Percentiles rank a stretch among this genome's conserved stretches.
phyloP scores from a whole-genome alignment of 495 filamentous ascomycete genomes.

The Choiromyces venosus region DNA sequence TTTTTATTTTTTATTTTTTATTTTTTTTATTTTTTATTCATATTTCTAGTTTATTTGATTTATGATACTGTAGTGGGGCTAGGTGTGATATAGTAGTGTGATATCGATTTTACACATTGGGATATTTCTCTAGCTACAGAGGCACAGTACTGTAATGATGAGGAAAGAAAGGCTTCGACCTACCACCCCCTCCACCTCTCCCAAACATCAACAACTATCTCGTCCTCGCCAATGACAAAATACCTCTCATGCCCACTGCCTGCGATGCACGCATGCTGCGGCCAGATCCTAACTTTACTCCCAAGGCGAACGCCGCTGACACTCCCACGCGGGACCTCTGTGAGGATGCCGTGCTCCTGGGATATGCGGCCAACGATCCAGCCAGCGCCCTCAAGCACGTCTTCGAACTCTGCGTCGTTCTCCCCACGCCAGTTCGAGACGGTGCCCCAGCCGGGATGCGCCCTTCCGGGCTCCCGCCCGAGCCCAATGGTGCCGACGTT shows the following conservation, averaged over 20 bases:
- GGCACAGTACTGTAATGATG: too few relatives aligned
- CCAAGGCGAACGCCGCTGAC: slow-evolving; percentile 55
- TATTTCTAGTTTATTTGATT: neutral
- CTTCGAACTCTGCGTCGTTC: slow-evolving; percentile 18
- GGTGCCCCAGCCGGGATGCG: slow-evolving; percentile 69
- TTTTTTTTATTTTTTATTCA: too few relatives aligned
- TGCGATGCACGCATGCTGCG: slow-evolving; percentile 80
- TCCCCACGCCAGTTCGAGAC: slow-evolving; percentile 55
- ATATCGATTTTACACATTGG: too few relatives aligned
- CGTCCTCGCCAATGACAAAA: slow-evolving; percentile 65
- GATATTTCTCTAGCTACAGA: too few relatives aligned
- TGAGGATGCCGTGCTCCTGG: slow-evolving; percentile 64
- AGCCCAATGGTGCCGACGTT: slow-evolving; percentile 66
- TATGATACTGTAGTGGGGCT: neutral
- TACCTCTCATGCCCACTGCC: slow-evolving; percentile 69
- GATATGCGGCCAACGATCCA: slow-evolving; percentile 59
- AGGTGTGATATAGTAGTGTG: neutral
- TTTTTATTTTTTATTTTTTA: too few relatives aligned
- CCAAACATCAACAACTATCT: slow-evolving; percentile 64
- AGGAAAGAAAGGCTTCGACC: neutral
- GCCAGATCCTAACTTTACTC: slow-evolving; percentile 64
- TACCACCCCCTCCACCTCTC: slow-evolving; percentile 57
- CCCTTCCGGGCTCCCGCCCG: slow-evolving; percentile 67
- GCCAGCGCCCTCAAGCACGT: slow-evolving; percentile 44
- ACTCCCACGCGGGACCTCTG: slow-evolving; percentile 44